Percentiles rank a stretch among this genome's conserved stretches.
These are phyloP conservation scores for Kuraishia molischiana DNA, from an alignment of 805 yeast species.

Conservation along the genomic window DNA sequence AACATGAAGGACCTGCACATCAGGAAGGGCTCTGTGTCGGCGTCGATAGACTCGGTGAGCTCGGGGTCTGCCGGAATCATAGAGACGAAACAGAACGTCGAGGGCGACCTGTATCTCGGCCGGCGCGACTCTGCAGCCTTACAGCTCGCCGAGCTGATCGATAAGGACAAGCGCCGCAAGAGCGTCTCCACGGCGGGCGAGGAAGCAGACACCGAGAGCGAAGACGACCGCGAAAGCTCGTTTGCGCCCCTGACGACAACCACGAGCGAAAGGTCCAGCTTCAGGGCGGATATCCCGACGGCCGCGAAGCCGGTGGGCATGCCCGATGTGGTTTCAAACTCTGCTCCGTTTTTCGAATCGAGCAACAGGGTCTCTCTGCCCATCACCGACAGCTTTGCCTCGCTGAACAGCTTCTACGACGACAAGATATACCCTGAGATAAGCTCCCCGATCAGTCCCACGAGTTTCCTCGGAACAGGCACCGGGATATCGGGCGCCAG, in stretches of 20 bases:
- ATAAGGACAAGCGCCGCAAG: conserved; percentile 2
- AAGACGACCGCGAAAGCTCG: no score
- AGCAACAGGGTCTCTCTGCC: conserved; percentile 26
- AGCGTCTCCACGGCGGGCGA: neutral
- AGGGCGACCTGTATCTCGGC: conserved; percentile 8
- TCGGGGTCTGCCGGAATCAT: conserved; percentile 4
- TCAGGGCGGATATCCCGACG: conserved; percentile 4
- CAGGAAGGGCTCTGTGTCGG: conserved; percentile 8
- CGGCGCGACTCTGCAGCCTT: conserved; percentile 9
- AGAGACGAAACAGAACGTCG: conserved; percentile 13
- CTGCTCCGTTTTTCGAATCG: neutral
- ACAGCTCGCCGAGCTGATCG: conserved; percentile 12
- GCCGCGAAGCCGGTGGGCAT: neutral
- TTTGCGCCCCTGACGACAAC: neutral
- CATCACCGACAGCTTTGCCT: conserved; percentile 67
- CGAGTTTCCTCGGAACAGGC: neutral
- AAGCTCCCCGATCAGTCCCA: neutral
- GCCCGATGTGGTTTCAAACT: neutral
- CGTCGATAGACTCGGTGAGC: conserved; percentile 9
- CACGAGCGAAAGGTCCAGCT: neutral
- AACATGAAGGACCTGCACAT: conserved; percentile 4
- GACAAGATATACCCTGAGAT: conserved; percentile 5
- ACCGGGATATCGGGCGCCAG: neutral
- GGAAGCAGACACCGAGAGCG: neutral
- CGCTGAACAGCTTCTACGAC: conserved; percentile 56